Evolutionary conservation across 1,284 basidiomycete genomes (phyloP), one percentile per base, ranked within the genome.

Genomic region (Melampsora americana): DNA sequence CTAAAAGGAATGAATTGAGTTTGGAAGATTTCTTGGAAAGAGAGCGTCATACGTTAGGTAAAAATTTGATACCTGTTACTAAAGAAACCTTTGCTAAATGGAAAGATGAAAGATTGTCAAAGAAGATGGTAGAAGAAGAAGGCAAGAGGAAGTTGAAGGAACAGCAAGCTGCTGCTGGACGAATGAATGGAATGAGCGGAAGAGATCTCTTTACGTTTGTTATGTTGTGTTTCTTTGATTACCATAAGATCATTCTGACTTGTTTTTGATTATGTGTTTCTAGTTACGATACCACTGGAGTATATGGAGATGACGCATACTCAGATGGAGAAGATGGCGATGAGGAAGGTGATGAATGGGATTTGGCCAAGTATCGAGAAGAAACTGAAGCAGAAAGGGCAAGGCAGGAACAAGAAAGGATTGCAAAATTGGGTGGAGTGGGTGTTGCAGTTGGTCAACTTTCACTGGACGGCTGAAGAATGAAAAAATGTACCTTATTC

Each of bases 31-130:
- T 99, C 86, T 84, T 99, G 77, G 95, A 99, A 85, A 20, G 62
- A 26, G 79, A 96, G 91, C 90, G 95, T 72, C 95, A 99, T 86
- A 96, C 95, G 87, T 86, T 97, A 60, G 93, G 93, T 61, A 77
- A 89, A 18, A 94, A 95, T 81, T 85, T 98, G 67, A 99, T 96
- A 9, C 96, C 95, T 0, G 93, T 98, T n/a, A 99, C 95, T 0
- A 88, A 87, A 6, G 96, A 99, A 83, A 86, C 90, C 0, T 99
- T 99, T 82, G 91, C 92, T 0, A 86, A 87, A 69, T 99, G 95
- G 96, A 99, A 99, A 85, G 91, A 90, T 78, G 90, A 78, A 68
- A 85, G 92, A 77, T 87, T 92, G 89, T 89, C 92, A 85, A 95
- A 93, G 89, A 99, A 94, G 85, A 86, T 88, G 66, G 94, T 92